Base-by-base conservation (phyloP, 371 early-diverging fungal genomes). In the Mortierella sp. region DNA sequence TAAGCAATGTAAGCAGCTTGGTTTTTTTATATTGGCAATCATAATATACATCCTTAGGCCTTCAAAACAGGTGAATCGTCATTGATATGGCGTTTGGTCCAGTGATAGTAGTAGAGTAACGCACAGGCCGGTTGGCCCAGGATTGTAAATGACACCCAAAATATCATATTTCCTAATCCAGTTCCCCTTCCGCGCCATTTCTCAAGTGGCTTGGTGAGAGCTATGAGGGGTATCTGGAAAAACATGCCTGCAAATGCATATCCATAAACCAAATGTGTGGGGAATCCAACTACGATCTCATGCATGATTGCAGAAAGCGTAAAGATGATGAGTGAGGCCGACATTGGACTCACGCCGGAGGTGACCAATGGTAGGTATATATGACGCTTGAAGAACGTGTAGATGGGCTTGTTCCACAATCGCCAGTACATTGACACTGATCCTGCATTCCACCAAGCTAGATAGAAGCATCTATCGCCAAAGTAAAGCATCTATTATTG, bases 211-310 rank as follows among this genome's bases (percentile, higher is more conserved):
- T 74, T 83, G 0, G 96, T 94, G 26, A 94, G 68, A 40, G 91
- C 89, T 68, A 97, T 94, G 68, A 97, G 72, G 10, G 97, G 97
- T 14, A 97, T 91, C 84, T 97, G 97, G 59, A 90, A 87, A 72
- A 97, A 84, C 96, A 97, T 97, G 30, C 95, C 97, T 47, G 89
- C 87, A 76, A 97, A 97, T 8, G 97, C 97, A 85, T 91, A 93
- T 1, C 94, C 94, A 54, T 88, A 91, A 37, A 95, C 71, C 26
- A 90, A 87, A 72, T 96, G 93, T 0, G 95, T 94, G 5, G 97
- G 96, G 20, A 96, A 86, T 59, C 95, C 97, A 49, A 97, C 89
- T 49, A 97, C 70, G 26, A 95, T 83, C 86, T 97, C 97, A 78
- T 97, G 97, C 72, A 95, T 75, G 20, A 96, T 79, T 1, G 97